Percentiles rank a stretch among this genome's conserved stretches.
Conservation (phyloP, 495 filamentous ascomycete genomes). For the Penicillium macrosclerotiorum region DNA sequence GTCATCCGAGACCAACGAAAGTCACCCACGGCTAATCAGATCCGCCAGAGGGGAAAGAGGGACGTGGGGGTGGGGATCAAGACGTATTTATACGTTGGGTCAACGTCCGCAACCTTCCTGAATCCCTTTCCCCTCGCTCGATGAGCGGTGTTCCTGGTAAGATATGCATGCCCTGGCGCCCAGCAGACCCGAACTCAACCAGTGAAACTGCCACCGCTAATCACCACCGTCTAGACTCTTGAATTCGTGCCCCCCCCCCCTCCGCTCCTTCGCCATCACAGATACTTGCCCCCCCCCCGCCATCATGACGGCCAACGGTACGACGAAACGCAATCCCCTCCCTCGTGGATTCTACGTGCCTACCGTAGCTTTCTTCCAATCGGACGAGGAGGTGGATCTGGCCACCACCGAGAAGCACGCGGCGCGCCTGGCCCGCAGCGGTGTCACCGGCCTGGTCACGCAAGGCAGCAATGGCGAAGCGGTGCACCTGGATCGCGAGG, state of each 20-base stretch:
- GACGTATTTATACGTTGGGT: too few species aligned
- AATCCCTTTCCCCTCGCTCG: too few species aligned
- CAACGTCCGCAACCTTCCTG: too few species aligned
- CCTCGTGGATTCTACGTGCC: slow-evolving; percentile 64
- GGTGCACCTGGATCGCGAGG: slow-evolving; percentile 70
- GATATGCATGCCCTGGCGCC: too few species aligned
- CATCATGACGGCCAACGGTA: slow-evolving; percentile 27
- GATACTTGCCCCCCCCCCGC: background rate
- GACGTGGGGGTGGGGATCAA: too few species aligned
- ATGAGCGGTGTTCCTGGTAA: too few species aligned
- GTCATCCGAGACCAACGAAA: too few species aligned
- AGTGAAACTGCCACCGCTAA: too few species aligned
- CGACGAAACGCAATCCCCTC: slow-evolving; percentile 26
- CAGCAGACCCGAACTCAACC: too few species aligned
- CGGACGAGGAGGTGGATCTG: slow-evolving; percentile 62
- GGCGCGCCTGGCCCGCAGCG: slow-evolving; percentile 76
- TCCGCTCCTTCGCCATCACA: background rate
- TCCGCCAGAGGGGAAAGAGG: too few species aligned
- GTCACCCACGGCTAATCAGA: too few species aligned
- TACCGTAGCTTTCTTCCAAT: slow-evolving; percentile 66
- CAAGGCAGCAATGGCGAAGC: slow-evolving; percentile 92
- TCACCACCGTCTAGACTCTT: too few species aligned
- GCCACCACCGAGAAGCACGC: slow-evolving; percentile 71
- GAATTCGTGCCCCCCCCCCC: background rate
- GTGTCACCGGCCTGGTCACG: slow-evolving; percentile 76